A percentile compares a stretch with the other conserved stretches of the same genome.
Conservation (phyloP, 164 flowering plant genomes). For the Piper betle region DNA sequence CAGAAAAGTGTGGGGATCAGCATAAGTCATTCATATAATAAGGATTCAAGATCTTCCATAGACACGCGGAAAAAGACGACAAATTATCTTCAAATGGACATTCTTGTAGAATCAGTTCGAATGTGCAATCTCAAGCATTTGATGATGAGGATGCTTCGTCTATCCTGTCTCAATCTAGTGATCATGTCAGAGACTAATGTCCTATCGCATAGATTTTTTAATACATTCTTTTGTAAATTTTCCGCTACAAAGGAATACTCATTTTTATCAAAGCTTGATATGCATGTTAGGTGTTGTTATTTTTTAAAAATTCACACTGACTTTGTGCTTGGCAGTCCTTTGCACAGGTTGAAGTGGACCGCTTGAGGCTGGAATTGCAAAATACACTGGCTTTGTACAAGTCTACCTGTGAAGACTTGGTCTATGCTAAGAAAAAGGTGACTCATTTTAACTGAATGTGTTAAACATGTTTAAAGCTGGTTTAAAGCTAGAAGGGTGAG, state of each 20-base stretch:
- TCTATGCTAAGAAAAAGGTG: constrained; percentile 51
- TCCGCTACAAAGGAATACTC: neutral
- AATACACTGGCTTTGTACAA: constrained; percentile 46
- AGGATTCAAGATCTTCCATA: too few relatives aligned
- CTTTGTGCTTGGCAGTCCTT: constrained; percentile 20
- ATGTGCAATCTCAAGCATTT: neutral
- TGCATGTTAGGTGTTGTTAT: neutral
- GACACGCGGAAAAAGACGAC: too few relatives aligned
- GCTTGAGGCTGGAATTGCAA: constrained; percentile 39
- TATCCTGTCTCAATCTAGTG: neutral
- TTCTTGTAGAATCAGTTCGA: neutral
- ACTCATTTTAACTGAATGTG: neutral
- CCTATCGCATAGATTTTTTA: neutral
- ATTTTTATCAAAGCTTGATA: neutral
- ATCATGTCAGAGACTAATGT: constrained; percentile 21
- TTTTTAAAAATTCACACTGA: neutral
- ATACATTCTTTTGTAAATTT: neutral
- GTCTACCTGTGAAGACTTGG: constrained; percentile 57
- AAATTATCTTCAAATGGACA: too few relatives aligned
- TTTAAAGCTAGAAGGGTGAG: too few relatives aligned
- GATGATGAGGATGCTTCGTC: constrained; percentile 5
- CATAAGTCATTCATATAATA: too few relatives aligned
- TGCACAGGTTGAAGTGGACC: constrained; percentile 37
- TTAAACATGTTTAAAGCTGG: too few relatives aligned
- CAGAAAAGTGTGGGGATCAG: too few relatives aligned